Percentiles rank a stretch among this genome's conserved stretches.
Conservation (phyloP, 108 stramenopile genomes). For the Cyclotella choctawhatcheeana region DNA sequence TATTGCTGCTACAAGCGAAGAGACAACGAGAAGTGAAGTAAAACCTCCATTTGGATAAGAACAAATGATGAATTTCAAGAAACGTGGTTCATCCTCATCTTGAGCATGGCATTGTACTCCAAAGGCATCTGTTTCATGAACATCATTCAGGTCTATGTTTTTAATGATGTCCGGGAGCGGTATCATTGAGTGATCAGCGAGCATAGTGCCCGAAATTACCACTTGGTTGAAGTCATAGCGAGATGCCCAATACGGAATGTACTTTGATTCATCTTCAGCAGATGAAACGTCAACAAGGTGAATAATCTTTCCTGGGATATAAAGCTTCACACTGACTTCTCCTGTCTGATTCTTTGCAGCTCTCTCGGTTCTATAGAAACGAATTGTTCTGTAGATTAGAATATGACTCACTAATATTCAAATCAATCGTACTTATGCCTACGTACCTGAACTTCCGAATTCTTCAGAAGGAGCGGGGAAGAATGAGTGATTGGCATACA, state of each 20-base stretch:
- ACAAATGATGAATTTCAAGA: conserved; percentile 24
- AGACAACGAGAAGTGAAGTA: conserved; percentile 11
- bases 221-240: conserved; percentile 56
- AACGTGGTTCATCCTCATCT: not conserved
- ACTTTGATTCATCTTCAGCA: conserved; percentile 41
- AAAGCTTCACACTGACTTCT: conserved; percentile 37
- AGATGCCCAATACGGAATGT: conserved; percentile 52
- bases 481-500: not conserved
- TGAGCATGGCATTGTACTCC: not conserved
- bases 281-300: conserved; percentile 55
- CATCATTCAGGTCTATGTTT: conserved; percentile 36
- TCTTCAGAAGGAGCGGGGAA: too few relatives aligned
- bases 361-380: conserved; percentile 26
- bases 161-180: conserved; percentile 34
- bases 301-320: conserved; percentile 46
- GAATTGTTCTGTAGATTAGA: not conserved
- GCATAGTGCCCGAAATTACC: conserved; percentile 36
- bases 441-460: conserved; percentile 31
- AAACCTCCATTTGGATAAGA: conserved; percentile 33
- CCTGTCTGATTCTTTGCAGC: conserved; percentile 39
- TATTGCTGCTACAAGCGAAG: conserved; percentile 10
- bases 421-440: too few relatives aligned
- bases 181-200: conserved; percentile 44
- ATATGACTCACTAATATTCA: too few relatives aligned
- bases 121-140: conserved; percentile 14